Base-by-base conservation (phyloP, 257 asterid genomes). In the Fraxinus pennsylvanica region DNA sequence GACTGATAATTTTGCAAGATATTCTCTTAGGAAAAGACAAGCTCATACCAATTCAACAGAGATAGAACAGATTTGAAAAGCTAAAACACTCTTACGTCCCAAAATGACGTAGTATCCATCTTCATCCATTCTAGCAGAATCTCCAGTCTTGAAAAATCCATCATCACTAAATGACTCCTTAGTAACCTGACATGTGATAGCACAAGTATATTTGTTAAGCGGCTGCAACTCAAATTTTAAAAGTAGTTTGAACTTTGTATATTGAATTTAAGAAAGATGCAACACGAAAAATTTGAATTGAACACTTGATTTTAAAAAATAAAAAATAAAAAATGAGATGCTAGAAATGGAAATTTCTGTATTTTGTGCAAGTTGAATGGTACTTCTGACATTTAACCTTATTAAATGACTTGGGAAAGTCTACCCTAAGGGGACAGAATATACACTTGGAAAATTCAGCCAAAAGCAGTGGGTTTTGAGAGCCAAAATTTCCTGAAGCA, bases 121-220 rank as follows among this genome's bases (percentile, higher is more conserved):
- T 84, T 92, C 98, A 66, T 91, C 91, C 22, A 92, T 79, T 80
- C 91, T 88, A 81, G 81, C 97, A 85, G 98, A 91, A 84, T 94
- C 99, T 81, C 98, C 98, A 39, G 99, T 94, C 89, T 86, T 94
- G 86, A 92, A 94, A 91, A 85, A 94, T 32, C 97, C 97, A 78
- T 85, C 96, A 33, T 85, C 90, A 33, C 86, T 86, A 75, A 94
- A 94, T 68, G 98, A 91, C 77, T 90, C 96, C 84, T 86, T 89
- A 67, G 96, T 92, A 61, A 92, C 95, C 99, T 94, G 83, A 71
- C 17, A 81, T 67, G 57, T 74, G 29, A 68, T 38, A 47, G 17
- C n/a, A 14, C 4, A 47, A 47, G 57, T 47, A 12, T 12, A 47
- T 47, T 47, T 47, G 21, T 47, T 47, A 47, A 47, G 47, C 13